These are phyloP conservation scores for Ophiostoma sp. DNA, from an alignment of 2,329 filamentous ascomycete genomes.

Conservation along the genomic window DNA sequence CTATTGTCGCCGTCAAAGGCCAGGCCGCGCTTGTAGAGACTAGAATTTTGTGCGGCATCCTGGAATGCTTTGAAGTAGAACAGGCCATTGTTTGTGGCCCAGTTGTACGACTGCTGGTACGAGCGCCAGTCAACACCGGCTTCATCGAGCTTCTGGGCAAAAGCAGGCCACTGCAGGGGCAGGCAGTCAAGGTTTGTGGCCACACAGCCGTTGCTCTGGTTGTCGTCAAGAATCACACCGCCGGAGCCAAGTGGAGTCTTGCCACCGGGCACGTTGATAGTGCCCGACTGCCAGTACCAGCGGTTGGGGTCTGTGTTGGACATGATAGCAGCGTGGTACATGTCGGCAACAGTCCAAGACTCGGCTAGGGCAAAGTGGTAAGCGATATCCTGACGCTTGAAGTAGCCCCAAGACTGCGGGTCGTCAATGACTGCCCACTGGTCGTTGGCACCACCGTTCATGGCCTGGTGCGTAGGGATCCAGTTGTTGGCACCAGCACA, in stretches of 20 bases:
- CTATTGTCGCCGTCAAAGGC: conserved; percentile 38
- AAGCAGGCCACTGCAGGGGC: conserved; percentile 50
- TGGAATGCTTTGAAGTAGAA: conserved; percentile 52
- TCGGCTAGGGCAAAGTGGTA: conserved; percentile 52
- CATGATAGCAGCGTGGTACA: conserved; percentile 46
- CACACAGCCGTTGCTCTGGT: conserved; percentile 45
- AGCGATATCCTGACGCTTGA: conserved; percentile 46
- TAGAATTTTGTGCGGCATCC: conserved; percentile 38
- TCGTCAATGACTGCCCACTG: conserved; percentile 47
- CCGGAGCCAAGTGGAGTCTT: conserved; percentile 33
- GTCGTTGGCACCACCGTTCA: conserved; percentile 47
- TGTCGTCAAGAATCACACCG: conserved; percentile 46
- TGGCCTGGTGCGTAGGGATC: conserved; percentile 46
- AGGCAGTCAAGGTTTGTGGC: conserved; percentile 45
- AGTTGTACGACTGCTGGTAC: conserved; percentile 44
- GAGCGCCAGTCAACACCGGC: conserved; percentile 48
- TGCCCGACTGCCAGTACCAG: conserved; percentile 36
- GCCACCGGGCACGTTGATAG: conserved; percentile 46
- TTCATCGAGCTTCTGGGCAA: conserved; percentile 45
- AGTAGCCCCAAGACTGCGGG: conserved; percentile 49
- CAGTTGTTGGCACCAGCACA: conserved; percentile 48
- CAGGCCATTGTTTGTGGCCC: conserved; percentile 51
- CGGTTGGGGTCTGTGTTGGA: conserved; percentile 49
- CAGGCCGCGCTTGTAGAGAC: conserved; percentile 43
- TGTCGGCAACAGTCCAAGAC: conserved; percentile 49